Evolutionary conservation across 495 filamentous ascomycete species (phyloP).

Genomic region (Penicillium steckii): DNA sequence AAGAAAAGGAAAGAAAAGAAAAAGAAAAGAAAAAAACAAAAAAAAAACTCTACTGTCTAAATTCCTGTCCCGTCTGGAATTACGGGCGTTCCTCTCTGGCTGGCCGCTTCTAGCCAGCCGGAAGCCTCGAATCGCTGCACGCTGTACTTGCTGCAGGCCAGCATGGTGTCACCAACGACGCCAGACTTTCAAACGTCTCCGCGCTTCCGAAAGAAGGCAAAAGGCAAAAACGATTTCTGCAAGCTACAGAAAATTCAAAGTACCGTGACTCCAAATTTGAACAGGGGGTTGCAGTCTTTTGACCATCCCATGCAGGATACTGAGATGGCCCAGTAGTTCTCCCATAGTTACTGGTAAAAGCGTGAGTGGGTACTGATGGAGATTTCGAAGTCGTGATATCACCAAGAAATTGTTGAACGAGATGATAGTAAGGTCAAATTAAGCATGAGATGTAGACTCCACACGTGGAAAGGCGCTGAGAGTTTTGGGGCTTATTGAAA

Average conservation of each 20-base stretch:
- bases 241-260: not conserved
- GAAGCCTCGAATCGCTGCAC: conserved; percentile 13
- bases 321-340: not conserved
- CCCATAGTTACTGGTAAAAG: not conserved
- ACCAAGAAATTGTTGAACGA: not conserved
- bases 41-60: not conserved
- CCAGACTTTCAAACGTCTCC: conserved; percentile 13
- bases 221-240: no score
- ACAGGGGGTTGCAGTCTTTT: not conserved
- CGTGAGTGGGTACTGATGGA: not conserved
- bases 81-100: conserved; percentile 2
- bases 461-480: conserved; percentile 13
- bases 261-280: not conserved
- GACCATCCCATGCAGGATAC: not conserved
- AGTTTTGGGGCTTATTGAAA: conserved; percentile 17
- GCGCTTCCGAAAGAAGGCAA: conserved; percentile 2
- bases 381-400: no score
- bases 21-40: no score
- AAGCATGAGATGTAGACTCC: conserved; percentile 16
- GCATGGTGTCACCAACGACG: conserved; percentile 16
- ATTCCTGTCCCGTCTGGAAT: conserved; percentile 7
- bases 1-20: not conserved
- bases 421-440: conserved; percentile 5
- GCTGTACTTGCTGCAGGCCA: conserved; percentile 9
- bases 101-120: conserved; percentile 15